Percentiles rank a stretch among this genome's conserved stretches.
Evolutionary conservation across 106 monocot species (phyloP).

Genomic region (Acanthochlamys bracteata): DNA sequence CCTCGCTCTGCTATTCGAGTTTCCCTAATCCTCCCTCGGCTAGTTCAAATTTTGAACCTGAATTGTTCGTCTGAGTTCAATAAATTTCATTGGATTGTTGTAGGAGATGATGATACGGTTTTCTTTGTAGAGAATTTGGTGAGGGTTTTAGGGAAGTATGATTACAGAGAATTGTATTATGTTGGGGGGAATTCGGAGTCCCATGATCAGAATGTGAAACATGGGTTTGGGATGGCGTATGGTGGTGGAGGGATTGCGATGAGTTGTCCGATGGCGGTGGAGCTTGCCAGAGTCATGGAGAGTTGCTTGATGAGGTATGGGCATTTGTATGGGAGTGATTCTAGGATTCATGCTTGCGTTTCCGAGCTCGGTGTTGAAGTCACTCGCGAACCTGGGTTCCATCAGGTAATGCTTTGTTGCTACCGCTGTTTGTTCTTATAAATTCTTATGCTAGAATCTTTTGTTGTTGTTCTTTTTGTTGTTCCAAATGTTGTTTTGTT

Average conservation of each 20-base stretch:
- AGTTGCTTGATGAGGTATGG: slow-evolving; percentile 69
- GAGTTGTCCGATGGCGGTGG: slow-evolving; percentile 66
- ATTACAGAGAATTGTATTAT: slow-evolving; percentile 56
- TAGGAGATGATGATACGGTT: slow-evolving; percentile 88
- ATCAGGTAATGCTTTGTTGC: slow-evolving; percentile 70
- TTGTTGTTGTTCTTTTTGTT: no score
- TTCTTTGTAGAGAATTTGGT: slow-evolving; percentile 69
- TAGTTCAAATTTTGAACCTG: slow-evolving; percentile 18
- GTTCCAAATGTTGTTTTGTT: no score
- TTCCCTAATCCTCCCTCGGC: slow-evolving; percentile 43
- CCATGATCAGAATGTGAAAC: slow-evolving; percentile 44
- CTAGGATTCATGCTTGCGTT: slow-evolving; percentile 64
- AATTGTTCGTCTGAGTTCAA: background rate
- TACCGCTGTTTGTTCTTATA: background rate
- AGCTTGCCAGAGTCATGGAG: slow-evolving; percentile 56
- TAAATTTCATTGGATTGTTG: slow-evolving; percentile 63
- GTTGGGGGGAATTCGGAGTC: slow-evolving; percentile 65
- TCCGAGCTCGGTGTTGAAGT: slow-evolving; percentile 72
- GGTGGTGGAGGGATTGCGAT: slow-evolving; percentile 84
- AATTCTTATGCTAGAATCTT: no score
- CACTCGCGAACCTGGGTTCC: slow-evolving; percentile 74
- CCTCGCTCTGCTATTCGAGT: slow-evolving; percentile 51
- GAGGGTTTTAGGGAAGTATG: slow-evolving; percentile 43
- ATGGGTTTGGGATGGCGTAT: slow-evolving; percentile 76
- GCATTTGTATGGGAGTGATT: slow-evolving; percentile 76